A percentile compares a stretch with the other conserved stretches of the same genome.
Evolutionary conservation across 2,329 filamentous ascomycete species (phyloP).

Genomic region (Drechslerella dactyloides): DNA sequence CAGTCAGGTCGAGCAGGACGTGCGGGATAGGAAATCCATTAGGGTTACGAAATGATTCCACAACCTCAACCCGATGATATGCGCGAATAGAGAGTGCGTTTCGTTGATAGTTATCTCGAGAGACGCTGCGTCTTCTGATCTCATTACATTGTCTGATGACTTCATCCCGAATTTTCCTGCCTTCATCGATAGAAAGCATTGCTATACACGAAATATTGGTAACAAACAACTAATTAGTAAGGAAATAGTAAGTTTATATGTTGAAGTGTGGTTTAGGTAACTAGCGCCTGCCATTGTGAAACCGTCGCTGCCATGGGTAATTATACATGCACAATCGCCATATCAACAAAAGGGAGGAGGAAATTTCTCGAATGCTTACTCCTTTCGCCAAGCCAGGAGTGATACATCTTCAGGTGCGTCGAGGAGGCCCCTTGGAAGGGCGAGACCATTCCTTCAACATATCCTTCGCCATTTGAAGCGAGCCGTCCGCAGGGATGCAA

Average conservation of each 20-base stretch:
- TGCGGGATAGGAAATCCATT: background rate
- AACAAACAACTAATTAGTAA: background rate
- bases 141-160: background rate
- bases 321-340: background rate
- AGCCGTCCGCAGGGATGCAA: background rate
- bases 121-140: constrained; percentile 1
- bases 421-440: background rate
- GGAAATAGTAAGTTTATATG: background rate
- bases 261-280: background rate
- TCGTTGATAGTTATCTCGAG: constrained; percentile 3
- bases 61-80: constrained; percentile 1
- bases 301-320: background rate
- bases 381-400: constrained; percentile 1
- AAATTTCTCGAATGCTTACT: background rate
- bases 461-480: background rate
- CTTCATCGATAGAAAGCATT: background rate
- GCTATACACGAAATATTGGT: background rate
- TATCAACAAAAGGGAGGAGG: background rate
- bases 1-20: background rate
- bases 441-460: background rate
- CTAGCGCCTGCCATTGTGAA: background rate
- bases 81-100: background rate
- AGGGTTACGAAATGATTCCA: constrained; percentile 1
- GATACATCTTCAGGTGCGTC: background rate
- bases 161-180: background rate